phyloP scores from a whole-genome alignment of 345 rosid species.

The Rhodamnia argentea region DNA sequence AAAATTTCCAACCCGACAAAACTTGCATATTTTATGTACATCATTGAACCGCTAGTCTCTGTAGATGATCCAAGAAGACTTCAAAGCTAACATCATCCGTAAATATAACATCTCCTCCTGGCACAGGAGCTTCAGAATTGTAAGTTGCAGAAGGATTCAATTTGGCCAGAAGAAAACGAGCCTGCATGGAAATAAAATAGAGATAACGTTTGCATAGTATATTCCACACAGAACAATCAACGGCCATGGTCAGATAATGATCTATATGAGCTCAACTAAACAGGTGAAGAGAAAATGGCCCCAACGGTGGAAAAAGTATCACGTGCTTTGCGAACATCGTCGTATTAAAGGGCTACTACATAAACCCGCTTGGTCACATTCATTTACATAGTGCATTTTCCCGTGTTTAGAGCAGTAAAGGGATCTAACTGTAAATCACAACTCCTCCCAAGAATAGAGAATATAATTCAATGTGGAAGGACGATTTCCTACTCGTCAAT shows the following conservation, averaged over 20 bases:
- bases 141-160: constrained; percentile 79
- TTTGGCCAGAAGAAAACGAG: constrained; percentile 91
- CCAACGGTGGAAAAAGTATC: not conserved
- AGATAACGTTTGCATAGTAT: not conserved
- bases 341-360: not conserved
- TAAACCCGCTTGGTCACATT: not conserved
- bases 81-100: constrained; percentile 94
- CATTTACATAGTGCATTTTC: not conserved
- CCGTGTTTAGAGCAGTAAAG: not conserved
- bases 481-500: not conserved
- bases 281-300: not conserved
- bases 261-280: not conserved
- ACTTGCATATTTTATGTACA: not conserved
- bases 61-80: constrained; percentile 92
- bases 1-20: not conserved
- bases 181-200: constrained; percentile 30
- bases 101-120: constrained; percentile 57
- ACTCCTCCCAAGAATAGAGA: not conserved
- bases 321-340: not conserved
- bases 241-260: not conserved
- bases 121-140: constrained; percentile 29
- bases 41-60: constrained; percentile 70
- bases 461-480: not conserved
- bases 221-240: not conserved
- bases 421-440: not conserved